A percentile compares a stretch with the other conserved stretches of the same genome.
Conservation (phyloP, 2,329 filamentous ascomycete genomes). For the Trichoderma gracile region DNA sequence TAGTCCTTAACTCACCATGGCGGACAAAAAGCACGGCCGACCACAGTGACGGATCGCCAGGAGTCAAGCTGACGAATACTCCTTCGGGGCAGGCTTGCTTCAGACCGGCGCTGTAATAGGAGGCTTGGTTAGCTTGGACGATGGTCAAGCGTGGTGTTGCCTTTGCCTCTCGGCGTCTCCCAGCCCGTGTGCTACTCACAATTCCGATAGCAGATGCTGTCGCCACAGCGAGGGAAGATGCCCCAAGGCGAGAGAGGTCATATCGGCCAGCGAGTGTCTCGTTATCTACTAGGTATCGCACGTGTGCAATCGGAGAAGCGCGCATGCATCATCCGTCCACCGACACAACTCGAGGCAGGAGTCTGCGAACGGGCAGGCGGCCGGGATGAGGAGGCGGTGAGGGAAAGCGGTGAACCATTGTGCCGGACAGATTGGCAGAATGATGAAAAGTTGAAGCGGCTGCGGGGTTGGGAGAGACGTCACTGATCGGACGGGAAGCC, state of each 20-base stretch:
- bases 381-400: conserved; percentile 23
- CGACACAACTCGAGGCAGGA: conserved; percentile 11
- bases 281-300: conserved; percentile 11
- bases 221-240: conserved; percentile 61
- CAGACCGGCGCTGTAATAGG: conserved; percentile 65
- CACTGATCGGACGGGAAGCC: conserved; percentile 2
- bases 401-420: conserved; percentile 30
- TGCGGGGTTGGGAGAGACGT: conserved; percentile 18
- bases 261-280: conserved; percentile 31
- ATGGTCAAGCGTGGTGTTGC: conserved; percentile 16
- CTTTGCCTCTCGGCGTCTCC: background rate
- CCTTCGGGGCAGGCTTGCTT: conserved; percentile 82
- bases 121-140: conserved; percentile 29
- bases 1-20: conserved; percentile 60
- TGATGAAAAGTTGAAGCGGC: background rate
- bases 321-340: background rate
- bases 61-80: conserved; percentile 81
- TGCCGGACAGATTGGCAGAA: conserved; percentile 26
- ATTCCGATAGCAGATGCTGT: conserved; percentile 79
- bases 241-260: conserved; percentile 49
- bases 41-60: conserved; percentile 80
- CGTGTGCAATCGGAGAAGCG: conserved; percentile 5
- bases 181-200: conserved; percentile 53
- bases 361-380: background rate
- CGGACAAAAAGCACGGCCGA: conserved; percentile 89